Evolutionary conservation across 2,329 filamentous ascomycete genomes (phyloP), one percentile per base, ranked within the genome.

Genomic region (Aphanoascus verrucosus): DNA sequence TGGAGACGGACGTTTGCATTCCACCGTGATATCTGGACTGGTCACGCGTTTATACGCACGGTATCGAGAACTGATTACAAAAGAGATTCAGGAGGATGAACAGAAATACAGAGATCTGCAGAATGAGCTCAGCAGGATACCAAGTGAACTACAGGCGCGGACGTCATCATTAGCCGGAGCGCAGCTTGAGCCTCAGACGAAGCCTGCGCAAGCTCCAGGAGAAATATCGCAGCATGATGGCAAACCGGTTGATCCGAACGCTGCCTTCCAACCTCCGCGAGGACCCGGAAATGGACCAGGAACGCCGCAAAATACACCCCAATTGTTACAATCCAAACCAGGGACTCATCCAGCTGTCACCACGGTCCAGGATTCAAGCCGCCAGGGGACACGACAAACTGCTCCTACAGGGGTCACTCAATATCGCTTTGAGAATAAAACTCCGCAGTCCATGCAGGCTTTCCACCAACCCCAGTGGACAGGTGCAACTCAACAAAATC

Each of bases 11-110:
- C 75, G 78, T 52, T 76, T 83, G 58, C 81, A 88, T 66, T 68
- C 78, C 28, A 80, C 85, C 48, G 81, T 85, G 58, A 74, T 94
- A 1, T 85, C 86, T 1, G 72, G 77, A 28, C 71, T 95, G 43
- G 79, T 94, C 46, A 76, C 84, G 54, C 81, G 84, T 58, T 75
- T 95, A 1, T 94, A 93, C 65, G 77, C 79, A 11, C 77, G 80
- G 57, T 96, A 94, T 66, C 79, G 83, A 58, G 80, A 85, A 44
- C 74, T 83, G 42, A 74, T 84, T 47, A 77, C 88, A n/a, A 73
- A 74, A 53, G 78, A 84, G 62, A 86, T 96, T 55, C 76, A 79
- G 55, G 80, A 85, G 53, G 84, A 93, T 57, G 90, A 96, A 72
- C 77, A 75, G 55, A 76, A 74, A 49, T 85, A 84, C 63, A 76